Conservation (phyloP, 1,284 basidiomycete genomes). For the Gymnopus androsaceus region DNA sequence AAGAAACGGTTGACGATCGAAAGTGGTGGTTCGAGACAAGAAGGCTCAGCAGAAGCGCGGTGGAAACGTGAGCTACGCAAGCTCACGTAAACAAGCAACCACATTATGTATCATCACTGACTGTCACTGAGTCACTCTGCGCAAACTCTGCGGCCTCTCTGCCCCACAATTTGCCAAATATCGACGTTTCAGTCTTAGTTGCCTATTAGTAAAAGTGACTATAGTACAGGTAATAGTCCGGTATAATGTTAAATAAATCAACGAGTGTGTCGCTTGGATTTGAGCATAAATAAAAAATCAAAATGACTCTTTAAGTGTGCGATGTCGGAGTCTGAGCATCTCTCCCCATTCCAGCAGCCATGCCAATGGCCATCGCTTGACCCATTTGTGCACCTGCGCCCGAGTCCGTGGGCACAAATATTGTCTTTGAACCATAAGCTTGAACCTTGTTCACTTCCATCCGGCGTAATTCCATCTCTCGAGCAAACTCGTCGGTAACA, state of each 20-base stretch:
- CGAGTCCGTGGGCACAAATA: slow-evolving; percentile 73
- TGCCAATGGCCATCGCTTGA: slow-evolving; percentile 59
- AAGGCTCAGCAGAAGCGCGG: too few species aligned
- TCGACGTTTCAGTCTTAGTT: slow-evolving; percentile 5
- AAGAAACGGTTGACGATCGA: neutral
- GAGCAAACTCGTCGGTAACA: slow-evolving; percentile 66
- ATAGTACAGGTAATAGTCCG: too few species aligned
- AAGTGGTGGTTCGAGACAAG: slow-evolving; percentile 9
- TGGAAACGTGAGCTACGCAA: neutral
- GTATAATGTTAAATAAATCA: neutral
- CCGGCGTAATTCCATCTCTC: slow-evolving; percentile 71
- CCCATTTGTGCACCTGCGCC: slow-evolving; percentile 58
- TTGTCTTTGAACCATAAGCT: slow-evolving; percentile 68
- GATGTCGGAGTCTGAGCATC: neutral
- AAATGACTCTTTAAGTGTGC: too few species aligned
- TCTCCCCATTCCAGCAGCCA: slow-evolving; percentile 66
- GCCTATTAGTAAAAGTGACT: neutral
- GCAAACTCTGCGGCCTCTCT: too few species aligned
- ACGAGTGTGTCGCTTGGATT: neutral
- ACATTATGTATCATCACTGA: neutral
- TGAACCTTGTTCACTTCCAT: slow-evolving; percentile 63
- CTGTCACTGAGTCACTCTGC: neutral
- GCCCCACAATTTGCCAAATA: slow-evolving; percentile 2
- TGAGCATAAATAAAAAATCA: too few species aligned
- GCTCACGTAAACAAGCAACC: slow-evolving; percentile 11